Percentiles rank a stretch among this genome's conserved stretches.
Conservation (phyloP, 2,329 filamentous ascomycete species). For the Fusarium sp. region DNA sequence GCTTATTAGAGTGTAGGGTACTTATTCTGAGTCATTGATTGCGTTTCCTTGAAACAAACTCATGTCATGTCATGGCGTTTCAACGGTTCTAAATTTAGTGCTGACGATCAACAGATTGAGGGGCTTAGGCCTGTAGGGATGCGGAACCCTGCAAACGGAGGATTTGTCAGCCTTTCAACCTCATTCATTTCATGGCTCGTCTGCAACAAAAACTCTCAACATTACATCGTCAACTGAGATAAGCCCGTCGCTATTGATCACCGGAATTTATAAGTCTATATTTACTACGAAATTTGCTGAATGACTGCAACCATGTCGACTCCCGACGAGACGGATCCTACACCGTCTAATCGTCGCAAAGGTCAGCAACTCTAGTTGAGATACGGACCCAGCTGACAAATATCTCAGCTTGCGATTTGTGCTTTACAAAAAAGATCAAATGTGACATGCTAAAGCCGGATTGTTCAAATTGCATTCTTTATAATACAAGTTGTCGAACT, state of each 20-base stretch:
- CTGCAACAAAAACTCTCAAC: neutral
- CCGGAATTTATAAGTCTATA: accelerated
- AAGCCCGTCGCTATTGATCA: accelerated
- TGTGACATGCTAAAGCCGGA: constrained; percentile 58
- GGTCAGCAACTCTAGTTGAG: neutral
- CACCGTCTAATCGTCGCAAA: constrained; percentile 41
- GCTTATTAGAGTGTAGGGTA: neutral
- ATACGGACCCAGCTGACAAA: neutral
- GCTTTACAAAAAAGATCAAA: constrained; percentile 60
- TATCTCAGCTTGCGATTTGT: constrained; percentile 55
- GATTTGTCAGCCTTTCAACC: constrained; percentile 37
- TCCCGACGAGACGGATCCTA: constrained; percentile 24
- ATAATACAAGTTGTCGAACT: constrained; percentile 54
- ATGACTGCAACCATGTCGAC: constrained; percentile 8
- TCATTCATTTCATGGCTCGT: neutral
- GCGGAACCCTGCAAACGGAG: neutral
- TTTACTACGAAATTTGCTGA: accelerated
- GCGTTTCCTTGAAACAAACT: neutral
- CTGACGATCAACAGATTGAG: neutral
- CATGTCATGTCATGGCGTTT: neutral
- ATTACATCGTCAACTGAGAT: neutral
- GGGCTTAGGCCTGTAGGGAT: no score
- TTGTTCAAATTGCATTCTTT: constrained; percentile 58
- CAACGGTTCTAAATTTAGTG: neutral
- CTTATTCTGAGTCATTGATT: neutral